Conservation (phyloP, 2,329 filamentous ascomycete genomes). For the Pseudogymnoascus sp. region DNA sequence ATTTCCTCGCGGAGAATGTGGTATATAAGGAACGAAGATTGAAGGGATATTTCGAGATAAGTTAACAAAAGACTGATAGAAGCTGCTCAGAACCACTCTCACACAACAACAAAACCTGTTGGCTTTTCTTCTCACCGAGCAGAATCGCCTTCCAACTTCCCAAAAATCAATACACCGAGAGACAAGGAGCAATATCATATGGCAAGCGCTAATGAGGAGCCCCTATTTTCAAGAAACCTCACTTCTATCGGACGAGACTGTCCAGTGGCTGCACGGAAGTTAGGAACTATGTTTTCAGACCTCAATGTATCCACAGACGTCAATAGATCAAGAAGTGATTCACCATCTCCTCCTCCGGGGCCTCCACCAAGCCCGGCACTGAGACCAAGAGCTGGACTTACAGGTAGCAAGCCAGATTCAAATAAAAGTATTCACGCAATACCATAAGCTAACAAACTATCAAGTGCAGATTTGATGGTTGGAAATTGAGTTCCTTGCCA, state of each 20-base stretch:
- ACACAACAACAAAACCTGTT: neutral
- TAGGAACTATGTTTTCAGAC: neutral
- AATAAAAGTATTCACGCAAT: neutral
- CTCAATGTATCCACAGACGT: neutral
- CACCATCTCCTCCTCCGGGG: constrained; percentile 32
- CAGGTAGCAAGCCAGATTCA: constrained; percentile 6
- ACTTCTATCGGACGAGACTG: neutral
- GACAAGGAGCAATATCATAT: neutral
- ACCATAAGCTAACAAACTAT: neutral
- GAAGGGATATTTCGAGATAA: neutral
- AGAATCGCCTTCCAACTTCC: neutral
- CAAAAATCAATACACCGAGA: neutral
- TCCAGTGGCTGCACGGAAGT: neutral
- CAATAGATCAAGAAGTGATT: constrained; percentile 30
- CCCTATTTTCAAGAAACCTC: neutral
- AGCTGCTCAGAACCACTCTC: neutral
- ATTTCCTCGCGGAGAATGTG: neutral
- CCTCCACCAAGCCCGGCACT: constrained; percentile 31
- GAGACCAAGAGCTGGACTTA: constrained; percentile 13
- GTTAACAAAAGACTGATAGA: neutral
- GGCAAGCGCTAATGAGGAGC: constrained; percentile 6
- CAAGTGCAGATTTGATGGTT: neutral
- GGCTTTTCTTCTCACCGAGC: neutral
- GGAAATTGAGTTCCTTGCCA: neutral
- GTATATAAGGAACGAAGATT: neutral